Evolutionary conservation across 768 basidiomycete species (phyloP).

Genomic region (Auriculariales sp.): DNA sequence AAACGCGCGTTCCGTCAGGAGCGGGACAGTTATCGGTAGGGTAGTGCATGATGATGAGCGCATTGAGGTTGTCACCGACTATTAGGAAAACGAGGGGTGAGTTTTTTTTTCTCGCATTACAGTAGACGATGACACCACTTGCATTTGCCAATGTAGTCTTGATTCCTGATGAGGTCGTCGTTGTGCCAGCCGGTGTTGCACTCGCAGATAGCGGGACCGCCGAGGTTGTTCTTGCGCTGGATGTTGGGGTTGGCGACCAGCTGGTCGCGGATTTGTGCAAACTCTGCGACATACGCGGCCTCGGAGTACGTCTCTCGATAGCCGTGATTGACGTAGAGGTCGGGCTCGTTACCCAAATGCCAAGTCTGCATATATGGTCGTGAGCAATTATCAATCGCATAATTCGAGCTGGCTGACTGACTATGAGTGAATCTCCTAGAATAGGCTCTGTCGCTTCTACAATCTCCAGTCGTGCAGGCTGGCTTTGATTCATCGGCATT

Average conservation of each 20-base stretch:
- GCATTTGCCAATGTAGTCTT: no score
- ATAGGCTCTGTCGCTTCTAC: neutral
- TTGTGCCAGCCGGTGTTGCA: neutral
- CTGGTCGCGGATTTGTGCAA: neutral
- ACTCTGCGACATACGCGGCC: neutral
- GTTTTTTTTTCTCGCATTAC: no score
- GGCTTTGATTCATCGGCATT: conserved; percentile 12
- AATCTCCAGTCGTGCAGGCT: neutral
- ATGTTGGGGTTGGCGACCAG: neutral
- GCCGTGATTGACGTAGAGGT: neutral
- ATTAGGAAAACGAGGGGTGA: no score
- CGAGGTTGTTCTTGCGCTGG: neutral
- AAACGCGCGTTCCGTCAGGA: no score
- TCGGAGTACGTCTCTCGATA: neutral
- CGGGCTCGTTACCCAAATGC: neutral
- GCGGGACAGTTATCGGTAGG: no score
- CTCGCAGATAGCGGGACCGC: neutral
- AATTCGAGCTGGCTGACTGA: neutral
- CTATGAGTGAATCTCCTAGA: neutral
- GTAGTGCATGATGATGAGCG: no score
- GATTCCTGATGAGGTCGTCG: no score
- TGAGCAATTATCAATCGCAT: neutral
- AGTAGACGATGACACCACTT: no score
- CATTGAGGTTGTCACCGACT: no score
- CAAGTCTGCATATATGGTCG: no score